Evolutionary conservation across 768 basidiomycete species (phyloP).

Genomic region (Phlebiopsis flavidoalba): DNA sequence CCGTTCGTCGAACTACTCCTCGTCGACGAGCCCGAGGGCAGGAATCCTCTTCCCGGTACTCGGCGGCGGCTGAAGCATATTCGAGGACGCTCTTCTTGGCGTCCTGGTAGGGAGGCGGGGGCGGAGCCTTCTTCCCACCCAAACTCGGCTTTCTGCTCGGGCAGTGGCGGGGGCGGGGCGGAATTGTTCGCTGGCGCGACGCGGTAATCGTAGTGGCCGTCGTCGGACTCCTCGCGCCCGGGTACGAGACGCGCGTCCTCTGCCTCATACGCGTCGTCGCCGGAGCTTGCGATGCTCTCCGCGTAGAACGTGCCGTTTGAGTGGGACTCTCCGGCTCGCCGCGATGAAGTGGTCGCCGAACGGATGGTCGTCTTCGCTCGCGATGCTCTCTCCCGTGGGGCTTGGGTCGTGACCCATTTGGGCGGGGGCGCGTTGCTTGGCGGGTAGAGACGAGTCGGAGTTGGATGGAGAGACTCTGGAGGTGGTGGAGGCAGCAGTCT

Average conservation of each 20-base stretch:
- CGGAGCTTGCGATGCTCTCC: conserved; percentile 38
- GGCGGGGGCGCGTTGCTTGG: neutral
- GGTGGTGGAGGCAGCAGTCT: conserved; percentile 20
- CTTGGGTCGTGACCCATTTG: neutral
- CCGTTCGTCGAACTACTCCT: conserved; percentile 12
- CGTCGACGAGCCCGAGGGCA: conserved; percentile 20
- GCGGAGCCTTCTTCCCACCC: conserved; percentile 20
- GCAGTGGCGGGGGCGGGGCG: conserved; percentile 1
- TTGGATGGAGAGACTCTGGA: conserved; percentile 3
- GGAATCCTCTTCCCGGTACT: conserved; percentile 2
- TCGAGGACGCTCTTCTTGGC: conserved; percentile 20
- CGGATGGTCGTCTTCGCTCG: conserved; percentile 44
- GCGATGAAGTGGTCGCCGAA: conserved; percentile 38
- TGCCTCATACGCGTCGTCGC: conserved; percentile 23
- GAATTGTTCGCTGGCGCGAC: neutral
- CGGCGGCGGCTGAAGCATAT: neutral
- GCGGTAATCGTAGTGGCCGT: neutral
- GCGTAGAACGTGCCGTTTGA: conserved; percentile 38
- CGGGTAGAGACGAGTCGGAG: neutral
- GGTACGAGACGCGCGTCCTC: conserved; percentile 33
- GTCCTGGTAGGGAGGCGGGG: conserved; percentile 28
- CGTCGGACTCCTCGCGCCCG: neutral
- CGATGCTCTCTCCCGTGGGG: conserved; percentile 13
- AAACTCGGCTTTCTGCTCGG: conserved; percentile 9
- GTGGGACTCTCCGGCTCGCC: conserved; percentile 40